Evolutionary conservation across 2,329 filamentous ascomycete genomes (phyloP).

Genomic region (Chalara sp.): DNA sequence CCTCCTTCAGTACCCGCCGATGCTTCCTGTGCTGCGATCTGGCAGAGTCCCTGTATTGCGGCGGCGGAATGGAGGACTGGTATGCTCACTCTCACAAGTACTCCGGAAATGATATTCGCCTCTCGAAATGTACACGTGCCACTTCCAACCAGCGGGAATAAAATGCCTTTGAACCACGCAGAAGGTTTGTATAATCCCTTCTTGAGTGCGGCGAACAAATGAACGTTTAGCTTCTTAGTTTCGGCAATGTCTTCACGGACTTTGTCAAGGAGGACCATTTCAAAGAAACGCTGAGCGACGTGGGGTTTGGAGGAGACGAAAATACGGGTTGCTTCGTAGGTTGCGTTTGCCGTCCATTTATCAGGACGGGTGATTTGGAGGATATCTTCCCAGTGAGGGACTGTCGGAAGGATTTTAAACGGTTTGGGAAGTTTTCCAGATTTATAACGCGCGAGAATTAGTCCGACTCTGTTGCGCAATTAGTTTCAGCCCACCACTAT

Average conservation of each 20-base stretch:
- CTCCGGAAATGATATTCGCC: slow-evolving; percentile 83
- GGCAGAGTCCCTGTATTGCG: slow-evolving; percentile 84
- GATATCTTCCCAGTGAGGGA: slow-evolving; percentile 88
- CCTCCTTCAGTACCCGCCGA: slow-evolving; percentile 77
- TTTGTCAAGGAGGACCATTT: slow-evolving; percentile 77
- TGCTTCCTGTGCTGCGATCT: slow-evolving; percentile 88
- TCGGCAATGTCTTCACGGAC: slow-evolving; percentile 94
- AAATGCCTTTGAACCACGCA: slow-evolving; percentile 92
- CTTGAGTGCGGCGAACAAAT: slow-evolving; percentile 90
- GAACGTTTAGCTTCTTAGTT: slow-evolving; percentile 89
- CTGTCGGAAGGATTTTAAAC: slow-evolving; percentile 90
- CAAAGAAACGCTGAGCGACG: slow-evolving; percentile 78
- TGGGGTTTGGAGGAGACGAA: slow-evolving; percentile 81
- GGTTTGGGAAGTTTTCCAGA: slow-evolving; percentile 95
- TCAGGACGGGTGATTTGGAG: slow-evolving; percentile 79
- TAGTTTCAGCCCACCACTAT: slow-evolving; percentile 4
- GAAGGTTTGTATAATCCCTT: slow-evolving; percentile 90
- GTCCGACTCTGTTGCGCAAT: slow-evolving; percentile 57
- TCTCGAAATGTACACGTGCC: slow-evolving; percentile 90
- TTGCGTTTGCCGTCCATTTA: slow-evolving; percentile 66
- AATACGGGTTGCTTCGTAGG: slow-evolving; percentile 84
- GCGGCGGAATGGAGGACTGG: slow-evolving; percentile 90
- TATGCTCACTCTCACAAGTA: slow-evolving; percentile 77
- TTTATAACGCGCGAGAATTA: slow-evolving; percentile 88
- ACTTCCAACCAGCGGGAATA: slow-evolving; percentile 81